Conservation (phyloP, 2,329 filamentous ascomycete genomes). For the Daldinia sp. region DNA sequence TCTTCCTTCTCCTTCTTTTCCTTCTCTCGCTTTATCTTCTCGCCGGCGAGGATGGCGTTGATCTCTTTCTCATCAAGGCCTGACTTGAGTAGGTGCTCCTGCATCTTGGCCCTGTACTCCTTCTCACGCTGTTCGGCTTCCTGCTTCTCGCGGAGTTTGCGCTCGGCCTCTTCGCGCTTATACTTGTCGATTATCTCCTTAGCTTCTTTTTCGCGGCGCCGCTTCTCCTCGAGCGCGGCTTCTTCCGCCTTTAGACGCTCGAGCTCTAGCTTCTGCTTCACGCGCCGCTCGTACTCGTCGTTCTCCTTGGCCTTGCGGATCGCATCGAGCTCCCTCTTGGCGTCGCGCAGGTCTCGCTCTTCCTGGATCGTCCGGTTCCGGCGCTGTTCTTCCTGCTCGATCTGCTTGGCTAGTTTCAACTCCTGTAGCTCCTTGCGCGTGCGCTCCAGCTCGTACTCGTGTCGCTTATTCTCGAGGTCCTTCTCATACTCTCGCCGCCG, state of each 20-base stretch:
- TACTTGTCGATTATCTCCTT: conserved; percentile 65
- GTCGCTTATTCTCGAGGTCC: conserved; percentile 54
- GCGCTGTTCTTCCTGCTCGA: conserved; percentile 58
- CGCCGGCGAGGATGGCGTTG: conserved; percentile 64
- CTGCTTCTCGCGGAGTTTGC: conserved; percentile 60
- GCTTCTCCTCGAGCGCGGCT: conserved; percentile 59
- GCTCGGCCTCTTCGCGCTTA: conserved; percentile 63
- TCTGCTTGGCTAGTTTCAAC: conserved; percentile 56
- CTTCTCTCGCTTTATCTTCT: conserved; percentile 64
- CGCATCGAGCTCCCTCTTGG: conserved; percentile 53
- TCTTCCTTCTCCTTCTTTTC: conserved; percentile 53
- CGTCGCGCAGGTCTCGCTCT: conserved; percentile 53
- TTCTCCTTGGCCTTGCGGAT: conserved; percentile 59
- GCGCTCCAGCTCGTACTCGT: conserved; percentile 55
- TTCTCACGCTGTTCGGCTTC: conserved; percentile 63
- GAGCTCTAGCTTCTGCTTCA: conserved; percentile 65
- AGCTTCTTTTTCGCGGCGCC: conserved; percentile 60
- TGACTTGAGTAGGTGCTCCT: conserved; percentile 69
- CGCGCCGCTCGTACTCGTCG: conserved; percentile 62
- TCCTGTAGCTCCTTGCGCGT: conserved; percentile 56
- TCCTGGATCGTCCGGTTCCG: conserved; percentile 57
- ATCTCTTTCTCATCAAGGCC: conserved; percentile 71
- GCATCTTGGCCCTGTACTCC: conserved; percentile 67
- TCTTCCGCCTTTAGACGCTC: conserved; percentile 62
- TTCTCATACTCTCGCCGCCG: conserved; percentile 54